These are phyloP conservation scores for Neonectria coccinea DNA, from an alignment of 2,329 filamentous ascomycete species.

Conservation along the genomic window DNA sequence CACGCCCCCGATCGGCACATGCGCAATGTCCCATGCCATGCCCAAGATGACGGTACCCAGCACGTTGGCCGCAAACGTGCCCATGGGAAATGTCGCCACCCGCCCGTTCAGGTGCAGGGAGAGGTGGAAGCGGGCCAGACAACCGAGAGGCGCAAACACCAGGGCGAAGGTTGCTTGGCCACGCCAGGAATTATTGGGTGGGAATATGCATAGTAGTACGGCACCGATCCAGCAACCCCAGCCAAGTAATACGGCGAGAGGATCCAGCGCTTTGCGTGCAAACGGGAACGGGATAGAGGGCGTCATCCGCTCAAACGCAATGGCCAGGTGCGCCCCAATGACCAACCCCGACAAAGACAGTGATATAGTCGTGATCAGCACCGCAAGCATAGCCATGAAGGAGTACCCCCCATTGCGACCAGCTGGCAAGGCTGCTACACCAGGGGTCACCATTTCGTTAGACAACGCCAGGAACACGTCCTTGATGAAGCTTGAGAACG, in stretches of 20 bases:
- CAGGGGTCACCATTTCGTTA: conserved; percentile 70
- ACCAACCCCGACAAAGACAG: conserved; percentile 78
- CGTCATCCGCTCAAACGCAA: conserved; percentile 66
- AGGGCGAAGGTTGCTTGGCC: conserved; percentile 80
- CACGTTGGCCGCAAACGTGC: conserved; percentile 87
- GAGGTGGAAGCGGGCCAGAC: conserved; percentile 78
- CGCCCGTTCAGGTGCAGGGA: conserved; percentile 78
- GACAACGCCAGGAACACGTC: conserved; percentile 84
- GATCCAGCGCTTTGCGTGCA: conserved; percentile 73
- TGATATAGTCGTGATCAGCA: conserved; percentile 78
- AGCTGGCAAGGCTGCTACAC: conserved; percentile 52
- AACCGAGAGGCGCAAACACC: conserved; percentile 86
- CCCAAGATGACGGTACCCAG: conserved; percentile 80
- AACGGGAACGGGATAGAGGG: conserved; percentile 71
- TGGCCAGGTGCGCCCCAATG: conserved; percentile 80
- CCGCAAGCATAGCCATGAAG: conserved; percentile 82
- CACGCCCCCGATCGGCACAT: conserved; percentile 66
- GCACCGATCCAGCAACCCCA: conserved; percentile 84
- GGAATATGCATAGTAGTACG: conserved; percentile 76
- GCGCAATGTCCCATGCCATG: conserved; percentile 83
- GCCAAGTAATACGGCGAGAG: conserved; percentile 70
- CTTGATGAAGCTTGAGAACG: conserved; percentile 86
- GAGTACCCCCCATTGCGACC: conserved; percentile 79
- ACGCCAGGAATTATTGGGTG: conserved; percentile 81
- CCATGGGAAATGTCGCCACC: conserved; percentile 78